These are phyloP conservation scores for Polygonum aviculare DNA, from an alignment of 148 eudicot species.

Conservation along the genomic window DNA sequence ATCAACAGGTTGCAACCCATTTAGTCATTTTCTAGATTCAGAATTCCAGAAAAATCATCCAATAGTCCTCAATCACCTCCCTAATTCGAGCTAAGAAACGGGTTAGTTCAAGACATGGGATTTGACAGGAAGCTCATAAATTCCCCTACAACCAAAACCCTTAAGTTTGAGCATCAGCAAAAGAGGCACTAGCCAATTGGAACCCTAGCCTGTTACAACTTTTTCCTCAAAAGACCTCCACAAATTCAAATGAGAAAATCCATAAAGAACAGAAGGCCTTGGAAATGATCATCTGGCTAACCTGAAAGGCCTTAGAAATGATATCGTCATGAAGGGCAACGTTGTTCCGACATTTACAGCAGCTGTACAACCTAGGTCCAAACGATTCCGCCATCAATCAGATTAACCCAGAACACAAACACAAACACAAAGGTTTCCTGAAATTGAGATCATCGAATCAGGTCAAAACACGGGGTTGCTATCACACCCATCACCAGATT, in stretches of 20 bases:
- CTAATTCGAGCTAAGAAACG: neutral
- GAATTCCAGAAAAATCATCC: neutral
- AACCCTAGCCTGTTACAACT: neutral
- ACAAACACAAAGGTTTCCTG: neutral
- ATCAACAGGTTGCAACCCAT: neutral
- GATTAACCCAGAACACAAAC: neutral
- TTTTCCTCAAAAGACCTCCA: neutral
- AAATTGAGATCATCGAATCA: constrained; percentile 4
- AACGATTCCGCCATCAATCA: constrained; percentile 54
- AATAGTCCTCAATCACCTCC: no score
- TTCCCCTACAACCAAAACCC: neutral
- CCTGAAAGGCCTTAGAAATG: constrained; percentile 85
- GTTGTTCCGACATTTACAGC: constrained; percentile 61
- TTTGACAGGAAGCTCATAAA: neutral
- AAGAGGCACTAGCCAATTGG: neutral
- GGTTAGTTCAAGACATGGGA: neutral
- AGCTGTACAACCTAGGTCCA: constrained; percentile 61
- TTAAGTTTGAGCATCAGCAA: neutral
- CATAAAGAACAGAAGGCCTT: neutral
- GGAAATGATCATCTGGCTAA: constrained; percentile 7
- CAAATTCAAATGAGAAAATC: neutral
- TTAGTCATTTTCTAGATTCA: neutral
- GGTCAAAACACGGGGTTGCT: neutral
- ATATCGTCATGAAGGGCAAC: constrained; percentile 76
- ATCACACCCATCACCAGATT: neutral